These are phyloP conservation scores for Moniliophthora roreri DNA, from an alignment of 1,284 basidiomycete species.

Conservation along the genomic window DNA sequence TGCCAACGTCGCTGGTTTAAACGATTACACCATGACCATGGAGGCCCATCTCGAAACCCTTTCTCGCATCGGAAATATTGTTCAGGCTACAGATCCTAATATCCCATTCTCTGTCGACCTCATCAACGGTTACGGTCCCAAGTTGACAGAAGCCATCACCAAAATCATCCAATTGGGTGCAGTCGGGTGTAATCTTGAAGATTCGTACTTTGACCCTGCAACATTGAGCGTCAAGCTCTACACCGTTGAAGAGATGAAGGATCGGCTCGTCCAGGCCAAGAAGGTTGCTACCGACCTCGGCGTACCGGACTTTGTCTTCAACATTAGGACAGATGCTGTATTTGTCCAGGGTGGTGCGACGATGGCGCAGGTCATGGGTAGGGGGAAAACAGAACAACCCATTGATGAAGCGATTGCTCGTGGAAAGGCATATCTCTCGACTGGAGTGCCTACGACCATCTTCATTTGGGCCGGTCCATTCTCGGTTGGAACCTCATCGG, in stretches of 20 bases:
- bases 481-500: constrained; percentile 1
- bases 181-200: constrained; percentile 7
- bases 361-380: neutral
- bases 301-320: constrained; percentile 8
- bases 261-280: neutral
- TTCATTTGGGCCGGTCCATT: constrained; percentile 2
- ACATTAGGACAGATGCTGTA: constrained; percentile 5
- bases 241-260: constrained; percentile 5
- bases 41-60: constrained; percentile 2
- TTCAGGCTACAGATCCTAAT: constrained; percentile 1
- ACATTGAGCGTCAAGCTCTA: neutral
- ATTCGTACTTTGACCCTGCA: constrained; percentile 4
- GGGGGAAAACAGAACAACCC: neutral
- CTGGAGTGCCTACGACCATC: constrained; percentile 6
- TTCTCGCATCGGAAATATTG: neutral
- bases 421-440: constrained; percentile 4
- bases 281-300: constrained; percentile 5
- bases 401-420: constrained; percentile 5
- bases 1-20: constrained; percentile 1
- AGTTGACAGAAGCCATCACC: constrained; percentile 1
- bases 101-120: constrained; percentile 6
- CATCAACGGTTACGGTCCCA: constrained; percentile 4
- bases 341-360: constrained; percentile 1
- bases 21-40: constrained; percentile 5
- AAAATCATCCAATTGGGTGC: constrained; percentile 6